These are phyloP conservation scores for Canavalia ensiformis DNA, from an alignment of 306 rosid genomes.

Conservation along the genomic window DNA sequence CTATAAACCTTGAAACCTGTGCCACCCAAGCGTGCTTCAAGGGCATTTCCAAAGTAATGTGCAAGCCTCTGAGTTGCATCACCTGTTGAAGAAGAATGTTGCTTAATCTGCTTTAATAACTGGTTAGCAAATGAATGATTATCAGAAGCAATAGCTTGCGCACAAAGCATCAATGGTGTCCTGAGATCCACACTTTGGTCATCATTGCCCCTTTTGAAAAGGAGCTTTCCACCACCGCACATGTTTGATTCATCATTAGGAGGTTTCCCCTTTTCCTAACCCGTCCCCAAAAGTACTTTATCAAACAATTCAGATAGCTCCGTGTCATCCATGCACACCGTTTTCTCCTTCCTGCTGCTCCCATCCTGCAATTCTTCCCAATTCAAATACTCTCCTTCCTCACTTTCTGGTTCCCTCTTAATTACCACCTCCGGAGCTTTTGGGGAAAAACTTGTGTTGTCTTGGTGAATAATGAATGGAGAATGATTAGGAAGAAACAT, in stretches of 20 bases:
- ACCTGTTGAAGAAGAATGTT: slow-evolving; percentile 68
- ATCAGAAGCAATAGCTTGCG: slow-evolving; percentile 69
- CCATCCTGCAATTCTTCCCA: slow-evolving; percentile 49
- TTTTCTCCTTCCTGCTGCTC: slow-evolving; percentile 64
- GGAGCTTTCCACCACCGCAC: slow-evolving; percentile 42
- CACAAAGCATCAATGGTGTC: slow-evolving; percentile 59
- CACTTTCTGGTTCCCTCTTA: slow-evolving; percentile 35
- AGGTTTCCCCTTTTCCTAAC: slow-evolving; percentile 35
- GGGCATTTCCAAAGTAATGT: slow-evolving; percentile 65
- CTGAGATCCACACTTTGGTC: slow-evolving; percentile 63
- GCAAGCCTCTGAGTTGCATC: slow-evolving; percentile 69
- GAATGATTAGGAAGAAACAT: neutral
- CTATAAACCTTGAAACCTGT: slow-evolving; percentile 57
- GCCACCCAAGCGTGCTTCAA: slow-evolving; percentile 72
- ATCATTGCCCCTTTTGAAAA: slow-evolving; percentile 33
- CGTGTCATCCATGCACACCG: slow-evolving; percentile 50
- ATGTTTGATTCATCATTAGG: slow-evolving; percentile 26
- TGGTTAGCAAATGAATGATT: slow-evolving; percentile 55
- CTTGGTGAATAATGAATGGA: neutral
- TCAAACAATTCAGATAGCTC: slow-evolving; percentile 70
- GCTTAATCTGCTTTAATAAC: slow-evolving; percentile 64
- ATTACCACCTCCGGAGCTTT: slow-evolving; percentile 33
- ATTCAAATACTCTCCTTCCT: slow-evolving; percentile 52
- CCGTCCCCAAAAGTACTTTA: slow-evolving; percentile 53
- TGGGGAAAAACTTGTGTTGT: slow-evolving; percentile 4